Base-by-base conservation (phyloP, 2,329 filamentous ascomycete species). In the Colletotrichum godetiae region DNA sequence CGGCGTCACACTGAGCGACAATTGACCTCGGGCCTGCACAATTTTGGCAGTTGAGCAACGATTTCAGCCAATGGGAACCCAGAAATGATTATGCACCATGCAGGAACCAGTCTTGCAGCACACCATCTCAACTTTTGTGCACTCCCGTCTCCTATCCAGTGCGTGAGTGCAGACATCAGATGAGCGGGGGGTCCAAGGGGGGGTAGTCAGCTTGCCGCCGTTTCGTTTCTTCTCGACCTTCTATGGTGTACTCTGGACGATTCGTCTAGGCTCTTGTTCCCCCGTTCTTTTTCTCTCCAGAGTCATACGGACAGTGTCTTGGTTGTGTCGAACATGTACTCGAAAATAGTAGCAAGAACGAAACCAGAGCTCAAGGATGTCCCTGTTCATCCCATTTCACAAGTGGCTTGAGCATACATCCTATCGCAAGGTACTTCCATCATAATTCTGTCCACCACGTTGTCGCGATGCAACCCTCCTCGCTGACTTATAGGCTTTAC, bases 101-200 rank as follows among this genome's bases (percentile, higher is more conserved):
- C 70, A 73, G 70, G 70, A 42, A 73, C 67, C 57, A 56, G 37
- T 46, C 42, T 59, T 53, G 24, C 66, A 49, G 27, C 70, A 61
- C 61, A 70, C 71, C 71, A 73, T 56, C 31, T 31, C 60, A 46
- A 37, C 24, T 37, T 69, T 70, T 70, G 46, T 70, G 70, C 67
- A 70, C 31, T 57, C 56, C 59, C 55, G 67, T 35, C 67, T 59
- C 67, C 67, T 73, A 65, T 66, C 33, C 70, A 70, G 15, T 58
- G 71, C 61, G 46, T 70, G 42, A 60, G 33, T 33, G 27, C n/a
- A n/a, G 37, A 29, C 13, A 13, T n/a, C 27, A n/a, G 59, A 31
- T 31, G 29, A 67, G 57, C 65, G 65, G 65, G 63, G 63, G 69
- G 42, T n/a, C 59, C 27, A 49, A 49, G 59, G 59, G 27, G 27